Evolutionary conservation across 78 protist genomes (phyloP).

Genomic region (Mastigamoeba balamuthi): DNA sequence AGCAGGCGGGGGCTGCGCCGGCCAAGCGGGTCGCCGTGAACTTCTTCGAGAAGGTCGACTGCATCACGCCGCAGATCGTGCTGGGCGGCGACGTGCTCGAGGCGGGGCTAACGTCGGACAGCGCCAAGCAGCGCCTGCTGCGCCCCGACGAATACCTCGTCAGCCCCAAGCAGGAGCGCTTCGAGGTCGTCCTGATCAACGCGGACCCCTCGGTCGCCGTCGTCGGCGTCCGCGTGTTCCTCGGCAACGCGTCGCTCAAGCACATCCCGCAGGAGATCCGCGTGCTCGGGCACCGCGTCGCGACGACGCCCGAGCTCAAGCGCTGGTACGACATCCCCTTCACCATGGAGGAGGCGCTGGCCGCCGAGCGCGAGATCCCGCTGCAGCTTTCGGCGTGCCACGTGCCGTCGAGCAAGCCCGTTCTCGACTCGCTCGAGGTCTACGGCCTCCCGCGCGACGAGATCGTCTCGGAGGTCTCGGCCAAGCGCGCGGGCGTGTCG

Average conservation of each 20-base stretch:
- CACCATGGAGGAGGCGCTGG: slow-evolving; percentile 30
- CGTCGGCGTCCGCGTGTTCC: slow-evolving; percentile 48
- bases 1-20: too few relatives aligned
- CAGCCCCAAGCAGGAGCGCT: slow-evolving; percentile 6
- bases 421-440: slow-evolving; percentile 48
- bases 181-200: slow-evolving; percentile 9
- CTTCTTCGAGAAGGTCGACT: slow-evolving; percentile 42
- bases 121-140: slow-evolving; percentile 9
- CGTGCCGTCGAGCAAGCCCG: slow-evolving; percentile 16
- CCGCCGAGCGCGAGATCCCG: slow-evolving; percentile 10
- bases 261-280: slow-evolving; percentile 27
- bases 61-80: slow-evolving; percentile 25
- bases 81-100: slow-evolving; percentile 29
- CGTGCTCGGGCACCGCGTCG: slow-evolving; percentile 12
- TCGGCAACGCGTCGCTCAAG: slow-evolving; percentile 28
- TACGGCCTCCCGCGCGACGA: slow-evolving; percentile 17
- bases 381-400: not conserved
- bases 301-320: not conserved
- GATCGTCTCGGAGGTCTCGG: slow-evolving; percentile 21
- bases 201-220: slow-evolving; percentile 6
- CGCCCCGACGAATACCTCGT: slow-evolving; percentile 21
- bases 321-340: slow-evolving; percentile 63
- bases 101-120: not conserved
- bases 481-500: not conserved
- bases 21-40: slow-evolving; percentile 63